phyloP scores from a whole-genome alignment of 192 early-diverging fungal genomes.

The Podila verticillata region DNA sequence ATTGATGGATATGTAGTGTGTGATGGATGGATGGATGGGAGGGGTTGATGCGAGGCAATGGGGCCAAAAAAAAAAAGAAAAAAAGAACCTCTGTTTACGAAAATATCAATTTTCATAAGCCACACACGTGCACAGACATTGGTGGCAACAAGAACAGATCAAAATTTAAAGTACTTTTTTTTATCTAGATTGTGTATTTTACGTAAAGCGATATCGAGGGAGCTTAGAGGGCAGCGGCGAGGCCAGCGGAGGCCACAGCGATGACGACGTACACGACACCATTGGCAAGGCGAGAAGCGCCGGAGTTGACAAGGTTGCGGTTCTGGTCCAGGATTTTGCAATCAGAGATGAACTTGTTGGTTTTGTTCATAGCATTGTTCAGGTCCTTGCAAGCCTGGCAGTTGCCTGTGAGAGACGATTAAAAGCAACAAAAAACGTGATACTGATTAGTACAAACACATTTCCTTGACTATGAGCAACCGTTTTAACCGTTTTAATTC shows the following conservation, averaged over 20 bases:
- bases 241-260: neutral
- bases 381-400: slow-evolving; percentile 23
- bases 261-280: neutral
- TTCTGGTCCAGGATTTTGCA: slow-evolving; percentile 15
- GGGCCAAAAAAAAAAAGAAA: slow-evolving; percentile 5
- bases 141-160: neutral
- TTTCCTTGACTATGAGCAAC: too few species aligned
- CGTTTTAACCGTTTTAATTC: too few species aligned
- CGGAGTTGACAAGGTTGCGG: slow-evolving; percentile 16
- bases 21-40: neutral
- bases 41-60: slow-evolving; percentile 7
- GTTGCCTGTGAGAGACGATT: neutral
- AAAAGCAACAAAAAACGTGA: neutral
- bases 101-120: neutral
- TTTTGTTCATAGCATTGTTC: slow-evolving; percentile 22
- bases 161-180: neutral
- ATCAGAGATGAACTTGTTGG: slow-evolving; percentile 28
- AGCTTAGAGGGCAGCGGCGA: slow-evolving; percentile 7
- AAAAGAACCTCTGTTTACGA: neutral
- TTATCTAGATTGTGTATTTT: neutral
- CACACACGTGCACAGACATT: neutral
- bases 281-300: slow-evolving; percentile 5
- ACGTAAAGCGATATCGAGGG: neutral
- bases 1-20: slow-evolving; percentile 4
- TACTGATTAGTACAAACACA: too few species aligned